Evolutionary conservation across 2,329 filamentous ascomycete species (phyloP).

Genomic region (Aspergillus novoparasiticus): DNA sequence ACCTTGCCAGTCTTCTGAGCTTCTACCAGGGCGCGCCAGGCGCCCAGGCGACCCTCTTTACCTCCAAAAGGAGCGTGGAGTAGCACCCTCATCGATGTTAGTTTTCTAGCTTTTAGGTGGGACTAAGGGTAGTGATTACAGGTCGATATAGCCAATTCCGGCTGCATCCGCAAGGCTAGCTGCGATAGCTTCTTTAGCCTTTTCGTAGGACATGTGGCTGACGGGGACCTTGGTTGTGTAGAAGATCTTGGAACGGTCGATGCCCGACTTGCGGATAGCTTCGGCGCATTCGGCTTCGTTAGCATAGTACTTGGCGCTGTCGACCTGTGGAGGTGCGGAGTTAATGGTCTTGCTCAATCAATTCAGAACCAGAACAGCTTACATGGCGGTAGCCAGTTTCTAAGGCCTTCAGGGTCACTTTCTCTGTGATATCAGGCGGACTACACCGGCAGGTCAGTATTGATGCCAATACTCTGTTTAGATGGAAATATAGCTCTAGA

Average conservation of each 20-base stretch:
- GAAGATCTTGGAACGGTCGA: constrained; percentile 61
- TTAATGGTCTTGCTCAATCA: not conserved
- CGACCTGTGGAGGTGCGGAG: constrained; percentile 44
- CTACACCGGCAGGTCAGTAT: constrained; percentile 31
- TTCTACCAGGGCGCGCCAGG: constrained; percentile 46
- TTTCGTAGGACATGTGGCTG: constrained; percentile 61
- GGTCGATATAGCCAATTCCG: constrained; percentile 67
- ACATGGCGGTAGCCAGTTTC: constrained; percentile 61
- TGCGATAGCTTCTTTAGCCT: constrained; percentile 65
- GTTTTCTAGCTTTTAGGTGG: not conserved
- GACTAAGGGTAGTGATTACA: constrained; percentile 41
- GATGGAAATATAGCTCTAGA: not conserved
- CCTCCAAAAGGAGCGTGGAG: constrained; percentile 45
- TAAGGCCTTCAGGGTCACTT: constrained; percentile 60
- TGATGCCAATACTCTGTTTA: not conserved
- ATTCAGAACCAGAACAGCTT: constrained; percentile 16
- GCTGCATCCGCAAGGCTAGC: constrained; percentile 64
- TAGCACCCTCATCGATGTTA: constrained; percentile 32
- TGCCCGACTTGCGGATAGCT: constrained; percentile 54
- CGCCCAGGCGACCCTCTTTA: constrained; percentile 39
- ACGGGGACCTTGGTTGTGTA: constrained; percentile 65
- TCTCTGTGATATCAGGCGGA: constrained; percentile 59
- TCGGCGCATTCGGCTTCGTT: constrained; percentile 60
- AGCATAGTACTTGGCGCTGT: constrained; percentile 60
- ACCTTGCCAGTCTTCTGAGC: constrained; percentile 42